Conservation (phyloP, 1,139 yeast species). For the Saccharomyces uvarum region DNA sequence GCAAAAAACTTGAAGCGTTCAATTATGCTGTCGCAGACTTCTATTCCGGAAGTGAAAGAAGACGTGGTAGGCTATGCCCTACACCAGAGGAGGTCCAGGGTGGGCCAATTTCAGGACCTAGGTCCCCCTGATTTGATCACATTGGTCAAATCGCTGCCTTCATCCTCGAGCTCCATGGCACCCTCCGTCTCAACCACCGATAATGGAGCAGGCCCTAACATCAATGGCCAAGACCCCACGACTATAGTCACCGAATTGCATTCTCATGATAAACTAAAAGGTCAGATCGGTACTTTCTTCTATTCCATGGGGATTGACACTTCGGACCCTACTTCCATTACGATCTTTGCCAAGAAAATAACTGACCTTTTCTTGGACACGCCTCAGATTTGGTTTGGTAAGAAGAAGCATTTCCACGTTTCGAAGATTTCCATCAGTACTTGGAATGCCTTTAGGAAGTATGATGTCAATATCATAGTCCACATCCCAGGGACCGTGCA, state of each 20-base stretch:
- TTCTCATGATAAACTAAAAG: slow-evolving; percentile 28
- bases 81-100: slow-evolving; percentile 40
- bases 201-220: slow-evolving; percentile 5
- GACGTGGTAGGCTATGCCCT: slow-evolving; percentile 44
- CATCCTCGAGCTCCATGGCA: slow-evolving; percentile 15
- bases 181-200: slow-evolving; percentile 5
- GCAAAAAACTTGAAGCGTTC: not conserved
- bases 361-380: slow-evolving; percentile 54
- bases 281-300: slow-evolving; percentile 35
- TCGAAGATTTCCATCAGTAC: slow-evolving; percentile 63
- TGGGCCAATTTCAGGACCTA: slow-evolving; percentile 46
- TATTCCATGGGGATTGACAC: slow-evolving; percentile 54
- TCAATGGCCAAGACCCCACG: slow-evolving; percentile 9
- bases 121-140: slow-evolving; percentile 94
- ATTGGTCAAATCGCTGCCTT: slow-evolving; percentile 39
- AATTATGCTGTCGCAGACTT: slow-evolving; percentile 38
- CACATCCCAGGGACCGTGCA: slow-evolving; percentile 75
- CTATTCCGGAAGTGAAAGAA: slow-evolving; percentile 50
- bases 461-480: slow-evolving; percentile 71
- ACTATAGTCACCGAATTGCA: slow-evolving; percentile 21
- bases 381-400: slow-evolving; percentile 69
- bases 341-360: slow-evolving; percentile 72
- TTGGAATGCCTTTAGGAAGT: slow-evolving; percentile 67
- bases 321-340: slow-evolving; percentile 57
- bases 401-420: slow-evolving; percentile 67